Percentiles rank a stretch among this genome's conserved stretches.
These are phyloP conservation scores for Poa pratensis DNA, from an alignment of 176 grass and related monocot genomes.

Conservation along the genomic window DNA sequence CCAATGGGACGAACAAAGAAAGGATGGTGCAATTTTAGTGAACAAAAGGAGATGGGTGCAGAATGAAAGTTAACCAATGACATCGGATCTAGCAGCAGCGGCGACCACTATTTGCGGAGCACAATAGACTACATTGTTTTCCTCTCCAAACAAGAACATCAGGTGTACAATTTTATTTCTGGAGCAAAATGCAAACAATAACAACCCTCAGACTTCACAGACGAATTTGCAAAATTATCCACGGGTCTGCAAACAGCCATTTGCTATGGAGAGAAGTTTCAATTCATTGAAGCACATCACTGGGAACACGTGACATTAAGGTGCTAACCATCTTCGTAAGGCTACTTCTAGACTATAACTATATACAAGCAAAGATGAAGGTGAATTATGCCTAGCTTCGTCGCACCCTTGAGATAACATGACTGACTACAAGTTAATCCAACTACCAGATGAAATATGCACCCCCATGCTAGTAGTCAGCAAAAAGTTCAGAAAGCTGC, in stretches of 20 bases:
- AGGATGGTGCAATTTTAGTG: too few relatives aligned
- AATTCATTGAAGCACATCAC: background rate
- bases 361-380: background rate
- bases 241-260: background rate
- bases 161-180: background rate
- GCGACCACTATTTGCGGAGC: background rate
- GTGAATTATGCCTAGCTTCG: background rate
- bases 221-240: background rate
- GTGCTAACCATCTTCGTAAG: background rate
- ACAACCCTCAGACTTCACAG: background rate
- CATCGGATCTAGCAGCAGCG: background rate
- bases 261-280: background rate
- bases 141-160: background rate
- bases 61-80: background rate
- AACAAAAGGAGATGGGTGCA: too few relatives aligned
- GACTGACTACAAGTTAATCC: background rate
- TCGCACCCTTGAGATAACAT: background rate
- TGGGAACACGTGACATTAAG: background rate
- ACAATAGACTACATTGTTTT: background rate
- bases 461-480: slow-evolving; percentile 30
- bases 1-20: too few relatives aligned
- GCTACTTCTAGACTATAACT: background rate
- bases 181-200: background rate
- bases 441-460: slow-evolving; percentile 4
- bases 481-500: slow-evolving; percentile 44